Conservation (phyloP, 1,139 yeast genomes). For the Lodderomyces orthopsilosis region DNA sequence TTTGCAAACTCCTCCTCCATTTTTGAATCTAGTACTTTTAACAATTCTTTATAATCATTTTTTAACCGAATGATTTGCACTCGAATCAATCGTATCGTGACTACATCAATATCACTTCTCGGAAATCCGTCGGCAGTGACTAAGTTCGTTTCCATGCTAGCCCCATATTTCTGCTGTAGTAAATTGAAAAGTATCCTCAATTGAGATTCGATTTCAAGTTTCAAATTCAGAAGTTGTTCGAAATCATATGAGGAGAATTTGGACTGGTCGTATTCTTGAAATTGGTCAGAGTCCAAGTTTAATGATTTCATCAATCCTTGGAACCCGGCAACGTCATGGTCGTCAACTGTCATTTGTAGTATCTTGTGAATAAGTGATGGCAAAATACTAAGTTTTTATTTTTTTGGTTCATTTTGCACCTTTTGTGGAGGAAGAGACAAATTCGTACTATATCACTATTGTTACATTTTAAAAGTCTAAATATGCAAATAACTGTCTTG, state of each 20-base stretch:
- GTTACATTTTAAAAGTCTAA: not conserved
- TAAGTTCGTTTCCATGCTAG: conserved; percentile 64
- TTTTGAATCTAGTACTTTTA: conserved; percentile 46
- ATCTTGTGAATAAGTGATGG: not conserved
- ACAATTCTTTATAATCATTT: conserved; percentile 61
- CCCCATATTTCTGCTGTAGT: conserved; percentile 33
- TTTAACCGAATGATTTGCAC: conserved; percentile 62
- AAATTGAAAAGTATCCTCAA: conserved; percentile 31
- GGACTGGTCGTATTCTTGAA: conserved; percentile 19
- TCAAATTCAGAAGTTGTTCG: conserved; percentile 28
- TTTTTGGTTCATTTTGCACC: not conserved
- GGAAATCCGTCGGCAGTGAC: conserved; percentile 81
- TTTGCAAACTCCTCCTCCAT: conserved; percentile 41
- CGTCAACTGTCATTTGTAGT: conserved; percentile 16
- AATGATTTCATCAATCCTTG: conserved; percentile 40
- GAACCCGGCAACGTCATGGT: conserved; percentile 26
- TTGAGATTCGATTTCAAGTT: conserved; percentile 33
- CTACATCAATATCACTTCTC: conserved; percentile 77
- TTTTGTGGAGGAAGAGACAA: too few species aligned
- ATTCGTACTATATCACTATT: too few species aligned
- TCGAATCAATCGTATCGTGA: conserved; percentile 59
- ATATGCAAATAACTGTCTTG: not conserved
- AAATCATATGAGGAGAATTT: conserved; percentile 23
- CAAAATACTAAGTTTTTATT: not conserved
- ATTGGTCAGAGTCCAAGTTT: conserved; percentile 31